Evolutionary conservation across 495 filamentous ascomycete genomes (phyloP).

Genomic region (Jackrogersella multiformis): DNA sequence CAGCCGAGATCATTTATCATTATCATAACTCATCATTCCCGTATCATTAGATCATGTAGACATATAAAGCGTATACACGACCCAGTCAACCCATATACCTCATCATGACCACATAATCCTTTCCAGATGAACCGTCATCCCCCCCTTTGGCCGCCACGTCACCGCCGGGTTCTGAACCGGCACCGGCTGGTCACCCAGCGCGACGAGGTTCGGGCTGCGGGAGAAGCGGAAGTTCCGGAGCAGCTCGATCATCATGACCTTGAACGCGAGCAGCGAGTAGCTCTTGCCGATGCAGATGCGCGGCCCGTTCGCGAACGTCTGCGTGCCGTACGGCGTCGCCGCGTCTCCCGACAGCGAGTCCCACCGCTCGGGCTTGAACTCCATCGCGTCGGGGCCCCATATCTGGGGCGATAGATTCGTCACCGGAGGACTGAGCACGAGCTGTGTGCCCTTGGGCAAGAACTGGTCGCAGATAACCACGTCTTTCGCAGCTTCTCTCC

Average conservation of each 20-base stretch:
- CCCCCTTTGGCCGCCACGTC: conserved; percentile 5
- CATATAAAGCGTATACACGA: background rate
- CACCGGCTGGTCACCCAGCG: background rate
- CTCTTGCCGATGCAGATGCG: background rate
- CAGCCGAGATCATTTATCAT: background rate
- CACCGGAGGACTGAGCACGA: background rate
- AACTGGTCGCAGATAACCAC: background rate
- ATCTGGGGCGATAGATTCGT: conserved; percentile 1
- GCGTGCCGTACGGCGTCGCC: background rate
- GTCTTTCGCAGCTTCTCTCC: conserved; percentile 2
- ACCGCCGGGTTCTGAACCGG: conserved; percentile 5
- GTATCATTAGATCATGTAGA: conserved; percentile 1
- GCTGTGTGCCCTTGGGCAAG: background rate
- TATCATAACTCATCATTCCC: background rate
- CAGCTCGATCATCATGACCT: conserved; percentile 3
- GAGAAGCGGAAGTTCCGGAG: conserved; percentile 3
- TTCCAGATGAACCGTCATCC: background rate
- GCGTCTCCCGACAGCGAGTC: background rate
- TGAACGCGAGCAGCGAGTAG: conserved; percentile 2
- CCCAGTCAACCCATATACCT: background rate
- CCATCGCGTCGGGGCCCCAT: background rate
- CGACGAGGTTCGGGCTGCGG: background rate
- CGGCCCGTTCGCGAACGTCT: conserved; percentile 6
- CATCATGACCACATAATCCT: conserved; percentile 2
- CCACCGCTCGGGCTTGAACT: conserved; percentile 1